Base-by-base conservation (phyloP, 768 basidiomycete genomes). In the Podaxis pistillaris region DNA sequence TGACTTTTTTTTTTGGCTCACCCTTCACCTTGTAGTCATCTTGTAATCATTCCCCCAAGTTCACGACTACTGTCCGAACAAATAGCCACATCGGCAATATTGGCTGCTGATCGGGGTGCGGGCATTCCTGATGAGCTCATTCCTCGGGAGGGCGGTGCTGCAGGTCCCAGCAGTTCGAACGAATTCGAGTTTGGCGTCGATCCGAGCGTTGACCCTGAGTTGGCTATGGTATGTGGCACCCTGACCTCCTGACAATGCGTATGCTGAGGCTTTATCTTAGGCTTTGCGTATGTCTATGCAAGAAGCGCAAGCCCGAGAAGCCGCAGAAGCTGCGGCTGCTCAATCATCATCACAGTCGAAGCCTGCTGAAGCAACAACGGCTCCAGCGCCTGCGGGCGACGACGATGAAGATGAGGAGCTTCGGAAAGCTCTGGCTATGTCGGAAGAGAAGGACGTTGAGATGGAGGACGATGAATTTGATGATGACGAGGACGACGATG, bases 231-330 rank as follows among this genome's bases (percentile, higher is more conserved):
- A 61, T 63, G 83, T 74, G 24, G 5, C 44, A 22, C 58, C 28
- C 8, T 15, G 38, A 59, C 19, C 46, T 36, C 33, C 38, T n/a
- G 13, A 56, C 19, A 26, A n/a, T 49, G 37, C 17, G 17, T n/a
- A 19, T 19, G 24, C 41, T 13, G 58, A 50, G 60, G 5, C 33
- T 19, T 36, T 15, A 46, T 4, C 53, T 36, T 58, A 97, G 96
- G 96, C 95, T 9, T 83, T 99, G 46, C 91, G 96, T 38, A 93
- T 98, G 92, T 98, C 96, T 1, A 87, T 98, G 83, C 93, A 96
- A 77, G 95, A 97, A 72, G 94, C 94, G 56, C 87, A 89, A 70
- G 93, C 93, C 17, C 88, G 95, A 12, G 81, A 84, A 72, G 81
- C 79, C 5, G 83, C 80, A 11, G 84, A 80, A 13, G 64, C 78